phyloP scores from a whole-genome alignment of 2,329 filamentous ascomycete species.

The Penicillium concentricum region DNA sequence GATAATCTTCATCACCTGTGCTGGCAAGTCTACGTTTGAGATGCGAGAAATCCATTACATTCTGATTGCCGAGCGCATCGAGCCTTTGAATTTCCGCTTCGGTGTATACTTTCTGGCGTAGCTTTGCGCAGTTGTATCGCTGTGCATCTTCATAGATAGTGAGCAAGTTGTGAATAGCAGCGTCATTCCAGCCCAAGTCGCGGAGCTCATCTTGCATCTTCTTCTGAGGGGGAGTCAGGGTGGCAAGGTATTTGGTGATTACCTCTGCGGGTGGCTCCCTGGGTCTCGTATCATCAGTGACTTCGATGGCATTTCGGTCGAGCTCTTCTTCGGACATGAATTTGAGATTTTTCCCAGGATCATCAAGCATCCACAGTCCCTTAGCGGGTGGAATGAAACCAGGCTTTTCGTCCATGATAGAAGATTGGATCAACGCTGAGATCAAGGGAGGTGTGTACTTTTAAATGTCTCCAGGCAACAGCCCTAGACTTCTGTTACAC shows the following conservation, averaged over 20 bases:
- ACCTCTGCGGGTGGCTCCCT: neutral
- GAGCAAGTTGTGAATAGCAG: slow-evolving; percentile 1
- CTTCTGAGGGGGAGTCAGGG: neutral
- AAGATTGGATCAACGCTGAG: neutral
- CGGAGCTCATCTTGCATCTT: neutral
- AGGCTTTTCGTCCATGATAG: neutral
- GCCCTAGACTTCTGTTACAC: neutral
- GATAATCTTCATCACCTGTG: neutral
- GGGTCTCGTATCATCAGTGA: neutral
- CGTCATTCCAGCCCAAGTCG: neutral
- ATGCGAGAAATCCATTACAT: slow-evolving; percentile 1
- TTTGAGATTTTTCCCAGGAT: slow-evolving; percentile 2
- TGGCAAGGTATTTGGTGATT: neutral
- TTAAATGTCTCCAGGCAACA: too few relatives aligned
- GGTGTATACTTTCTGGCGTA: neutral
- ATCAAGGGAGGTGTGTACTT: too few relatives aligned
- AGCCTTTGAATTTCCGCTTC: slow-evolving; percentile 4
- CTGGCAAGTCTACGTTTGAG: neutral
- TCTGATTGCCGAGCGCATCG: slow-evolving; percentile 1
- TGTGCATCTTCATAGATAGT: neutral
- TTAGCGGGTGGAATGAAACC: neutral
- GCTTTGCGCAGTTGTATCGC: neutral
- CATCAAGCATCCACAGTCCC: slow-evolving; percentile 5
- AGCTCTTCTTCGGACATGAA: neutral
- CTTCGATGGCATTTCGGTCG: neutral